Evolutionary conservation across 2,329 filamentous ascomycete genomes (phyloP).

Genomic region (Calonectria pseudoreteaudii): DNA sequence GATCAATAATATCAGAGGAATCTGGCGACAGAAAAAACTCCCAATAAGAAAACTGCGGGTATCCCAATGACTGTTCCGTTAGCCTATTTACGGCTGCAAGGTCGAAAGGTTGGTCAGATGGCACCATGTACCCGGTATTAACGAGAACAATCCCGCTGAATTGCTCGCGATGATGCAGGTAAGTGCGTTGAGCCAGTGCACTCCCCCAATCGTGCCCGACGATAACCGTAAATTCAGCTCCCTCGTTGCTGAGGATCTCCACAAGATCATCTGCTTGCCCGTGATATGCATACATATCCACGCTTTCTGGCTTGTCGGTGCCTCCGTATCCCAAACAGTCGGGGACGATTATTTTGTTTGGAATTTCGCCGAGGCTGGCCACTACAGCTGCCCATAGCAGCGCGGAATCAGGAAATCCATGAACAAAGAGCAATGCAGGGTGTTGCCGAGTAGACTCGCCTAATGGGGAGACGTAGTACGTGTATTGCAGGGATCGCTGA

Average conservation of each 20-base stretch:
- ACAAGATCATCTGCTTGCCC: constrained; percentile 22
- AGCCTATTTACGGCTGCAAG: constrained; percentile 12
- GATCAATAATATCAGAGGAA: constrained; percentile 18
- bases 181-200: constrained; percentile 9
- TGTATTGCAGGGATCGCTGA: constrained; percentile 12
- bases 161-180: constrained; percentile 11
- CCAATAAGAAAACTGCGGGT: constrained; percentile 27
- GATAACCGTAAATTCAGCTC: neutral
- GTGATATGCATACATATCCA: constrained; percentile 14
- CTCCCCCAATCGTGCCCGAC: constrained; percentile 30
- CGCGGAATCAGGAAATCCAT: constrained; percentile 27
- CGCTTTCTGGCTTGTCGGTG: constrained; percentile 21
- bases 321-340: constrained; percentile 25
- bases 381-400: constrained; percentile 22
- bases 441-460: neutral
- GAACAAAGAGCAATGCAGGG: constrained; percentile 24
- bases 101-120: constrained; percentile 17
- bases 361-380: neutral
- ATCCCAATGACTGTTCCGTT: constrained; percentile 1
- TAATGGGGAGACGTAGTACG: constrained; percentile 6
- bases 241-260: constrained; percentile 15
- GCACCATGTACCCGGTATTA: constrained; percentile 25
- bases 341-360: constrained; percentile 25
- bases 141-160: constrained; percentile 19
- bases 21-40: constrained; percentile 21